Base-by-base conservation (phyloP, 495 filamentous ascomycete genomes). In the Echria macrotheca region DNA sequence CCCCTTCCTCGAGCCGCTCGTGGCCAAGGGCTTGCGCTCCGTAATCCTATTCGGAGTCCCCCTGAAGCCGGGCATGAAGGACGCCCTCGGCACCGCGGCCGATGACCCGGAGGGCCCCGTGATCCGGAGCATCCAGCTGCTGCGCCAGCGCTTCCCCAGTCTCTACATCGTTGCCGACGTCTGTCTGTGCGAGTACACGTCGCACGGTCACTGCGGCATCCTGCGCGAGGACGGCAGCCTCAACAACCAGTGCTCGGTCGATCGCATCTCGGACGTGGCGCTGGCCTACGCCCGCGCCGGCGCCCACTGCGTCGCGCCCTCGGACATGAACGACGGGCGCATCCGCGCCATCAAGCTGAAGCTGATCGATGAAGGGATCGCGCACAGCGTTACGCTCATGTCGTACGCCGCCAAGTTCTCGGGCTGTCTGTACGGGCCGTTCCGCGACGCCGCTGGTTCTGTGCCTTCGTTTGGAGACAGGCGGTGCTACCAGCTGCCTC, bases 261-360 rank as follows among this genome's bases (percentile, higher is more conserved):
- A 96, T 54, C 84, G 93, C 31, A 91, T 98, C 56, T 87, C 86
- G 12, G 88, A 95, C 66, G 91, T 95, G 14, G 90, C 93, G 12
- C 73, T 97, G 49, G 86, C 91, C 19, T 98, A 97, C 65, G 93
- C 94, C 2, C 74, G 81, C 55, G 94, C 93, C 21, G 93, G 93
- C 47, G 93, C 90, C 2, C 93, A 98, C 65, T 97, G 91, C 66
- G 90, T 98, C 26, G 93, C 93, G 0, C 93, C 93, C 0, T 93
- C 87, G 12, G 93, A 98, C 68, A 98, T 98, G 93, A 98, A 98
- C 63, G 93, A 98, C 61, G 93, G 93, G 33, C 85, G 93, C 50
- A 88, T 98, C 49, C 83, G 89, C 38, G 91, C 90, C 47, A 98
- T 97, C 63, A 98, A 98, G 70, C 77, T 95, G 26, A 96, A 95